Conservation (phyloP, 1,284 basidiomycete genomes). For the Tilletia setariae region DNA sequence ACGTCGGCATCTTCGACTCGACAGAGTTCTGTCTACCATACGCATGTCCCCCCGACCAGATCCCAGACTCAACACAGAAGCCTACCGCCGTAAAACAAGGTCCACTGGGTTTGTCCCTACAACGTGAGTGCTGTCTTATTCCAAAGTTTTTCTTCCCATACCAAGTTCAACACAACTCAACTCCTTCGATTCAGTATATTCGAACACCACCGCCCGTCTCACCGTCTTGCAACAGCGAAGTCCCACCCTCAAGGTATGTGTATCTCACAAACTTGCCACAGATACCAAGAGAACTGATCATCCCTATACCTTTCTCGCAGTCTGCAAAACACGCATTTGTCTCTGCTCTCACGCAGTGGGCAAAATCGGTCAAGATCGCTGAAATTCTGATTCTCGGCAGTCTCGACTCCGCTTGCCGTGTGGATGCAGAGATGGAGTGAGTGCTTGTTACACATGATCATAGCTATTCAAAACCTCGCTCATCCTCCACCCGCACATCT, state of each 20-base stretch:
- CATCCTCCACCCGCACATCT: constrained; percentile 1
- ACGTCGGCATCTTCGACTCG: constrained; percentile 35
- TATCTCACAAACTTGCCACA: neutral
- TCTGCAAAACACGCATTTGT: constrained; percentile 19
- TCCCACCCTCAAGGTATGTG: constrained; percentile 36
- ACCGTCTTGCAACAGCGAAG: constrained; percentile 43
- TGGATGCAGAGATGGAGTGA: constrained; percentile 33
- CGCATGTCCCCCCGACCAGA: constrained; percentile 31
- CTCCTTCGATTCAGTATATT: constrained; percentile 24
- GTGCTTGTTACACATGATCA: neutral
- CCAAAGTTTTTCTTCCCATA: constrained; percentile 28
- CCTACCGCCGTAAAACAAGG: neutral
- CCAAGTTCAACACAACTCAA: constrained; percentile 19
- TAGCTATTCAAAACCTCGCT: constrained; percentile 15
- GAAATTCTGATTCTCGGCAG: constrained; percentile 24
- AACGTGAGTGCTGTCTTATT: constrained; percentile 1
- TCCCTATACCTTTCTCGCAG: neutral
- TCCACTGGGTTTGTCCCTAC: constrained; percentile 19
- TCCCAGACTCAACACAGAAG: neutral
- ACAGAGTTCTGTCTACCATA: constrained; percentile 38
- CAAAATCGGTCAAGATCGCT: constrained; percentile 21
- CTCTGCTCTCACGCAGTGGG: constrained; percentile 22
- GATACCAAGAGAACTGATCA: neutral
- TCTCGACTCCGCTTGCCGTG: constrained; percentile 39
- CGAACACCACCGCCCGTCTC: constrained; percentile 17